These are phyloP conservation scores for Apiospora aurea DNA, from an alignment of 2,329 filamentous ascomycete species.

Conservation along the genomic window DNA sequence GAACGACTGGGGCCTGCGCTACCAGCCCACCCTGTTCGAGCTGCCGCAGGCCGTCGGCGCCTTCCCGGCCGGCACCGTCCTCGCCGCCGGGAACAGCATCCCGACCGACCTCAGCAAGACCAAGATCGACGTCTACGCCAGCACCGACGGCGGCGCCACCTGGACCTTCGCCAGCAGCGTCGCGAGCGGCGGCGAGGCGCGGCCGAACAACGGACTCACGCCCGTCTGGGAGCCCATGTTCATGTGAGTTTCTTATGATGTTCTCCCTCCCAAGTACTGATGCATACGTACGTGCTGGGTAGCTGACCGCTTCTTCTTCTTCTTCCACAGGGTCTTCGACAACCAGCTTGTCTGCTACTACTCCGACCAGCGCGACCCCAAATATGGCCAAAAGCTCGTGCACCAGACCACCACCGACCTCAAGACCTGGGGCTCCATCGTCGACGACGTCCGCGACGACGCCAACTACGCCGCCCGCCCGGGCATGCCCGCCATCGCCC, in stretches of 20 bases:
- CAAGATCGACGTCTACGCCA: conserved; percentile 74
- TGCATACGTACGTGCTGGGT: not conserved
- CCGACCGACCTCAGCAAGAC: conserved; percentile 66
- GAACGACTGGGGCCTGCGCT: conserved; percentile 70
- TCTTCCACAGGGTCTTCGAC: conserved; percentile 61
- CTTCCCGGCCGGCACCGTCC: conserved; percentile 67
- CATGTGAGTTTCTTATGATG: conserved; percentile 36
- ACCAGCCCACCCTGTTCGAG: conserved; percentile 73
- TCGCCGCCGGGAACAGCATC: conserved; percentile 67
- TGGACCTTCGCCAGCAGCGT: conserved; percentile 74
- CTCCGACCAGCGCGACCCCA: conserved; percentile 72
- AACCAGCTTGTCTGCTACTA: conserved; percentile 71
- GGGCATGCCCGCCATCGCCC: conserved; percentile 56
- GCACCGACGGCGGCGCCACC: conserved; percentile 63
- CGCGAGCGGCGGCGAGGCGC: conserved; percentile 66
- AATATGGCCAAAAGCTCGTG: conserved; percentile 72
- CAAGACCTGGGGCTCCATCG: conserved; percentile 62
- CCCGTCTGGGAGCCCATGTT: conserved; percentile 79
- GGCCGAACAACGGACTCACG: conserved; percentile 68
- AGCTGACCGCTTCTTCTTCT: not conserved
- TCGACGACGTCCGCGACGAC: conserved; percentile 67
- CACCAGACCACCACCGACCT: conserved; percentile 70
- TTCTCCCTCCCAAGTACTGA: not conserved
- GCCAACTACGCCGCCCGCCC: conserved; percentile 39
- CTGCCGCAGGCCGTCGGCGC: conserved; percentile 64